Evolutionary conservation across 108 stramenopile genomes (phyloP), one percentile per base, ranked within the genome.

Genomic region (Conticribra weissflogii): DNA sequence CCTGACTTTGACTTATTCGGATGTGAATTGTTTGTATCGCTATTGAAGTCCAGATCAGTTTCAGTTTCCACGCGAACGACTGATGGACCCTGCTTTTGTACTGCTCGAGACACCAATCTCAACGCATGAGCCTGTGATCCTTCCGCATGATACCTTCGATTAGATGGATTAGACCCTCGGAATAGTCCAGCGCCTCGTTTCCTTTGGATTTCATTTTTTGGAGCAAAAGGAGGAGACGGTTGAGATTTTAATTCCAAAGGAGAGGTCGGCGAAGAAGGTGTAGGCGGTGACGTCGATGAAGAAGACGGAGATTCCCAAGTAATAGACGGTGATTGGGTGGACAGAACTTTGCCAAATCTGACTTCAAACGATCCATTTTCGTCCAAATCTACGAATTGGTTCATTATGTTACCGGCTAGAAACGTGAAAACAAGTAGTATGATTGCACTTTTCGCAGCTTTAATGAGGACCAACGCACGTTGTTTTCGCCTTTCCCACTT

Each of bases 11-110:
- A 34, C 28, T 19, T 36, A 16, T 36, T 32, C 41, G 14, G 4
- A 23, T 3, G 17, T 56, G 27, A 25, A 12, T 71, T 25, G 17
- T 5, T 18, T 22, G 18, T 2, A 25, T 23, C 55, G 15, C 18
- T 60, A 17, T 24, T 36, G 25, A 2, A 8, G 32, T 82, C 64
- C 45, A 86, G 22, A 34, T 88, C 66, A 3, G 88, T 88, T 71
- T 94, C 90, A 2, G 92, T 96, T 71, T 97, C 96, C 22, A 97
- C 77, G 15, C 96, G 86, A 3, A 95, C 83, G 2, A 93, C 92
- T 5, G 93, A 72, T 19, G 93, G 96, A 27, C 93, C 93, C 7
- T 92, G 84, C 33, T 83, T 67, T 27, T 82, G 65, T 0, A 95
- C 93, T 12, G 92, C 96, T 21, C 85, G 76, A 17, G 85, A 74